Percentiles rank a stretch among this genome's conserved stretches.
Evolutionary conservation across 306 rosid genomes (phyloP).

Genomic region (Fagus sylvatica): DNA sequence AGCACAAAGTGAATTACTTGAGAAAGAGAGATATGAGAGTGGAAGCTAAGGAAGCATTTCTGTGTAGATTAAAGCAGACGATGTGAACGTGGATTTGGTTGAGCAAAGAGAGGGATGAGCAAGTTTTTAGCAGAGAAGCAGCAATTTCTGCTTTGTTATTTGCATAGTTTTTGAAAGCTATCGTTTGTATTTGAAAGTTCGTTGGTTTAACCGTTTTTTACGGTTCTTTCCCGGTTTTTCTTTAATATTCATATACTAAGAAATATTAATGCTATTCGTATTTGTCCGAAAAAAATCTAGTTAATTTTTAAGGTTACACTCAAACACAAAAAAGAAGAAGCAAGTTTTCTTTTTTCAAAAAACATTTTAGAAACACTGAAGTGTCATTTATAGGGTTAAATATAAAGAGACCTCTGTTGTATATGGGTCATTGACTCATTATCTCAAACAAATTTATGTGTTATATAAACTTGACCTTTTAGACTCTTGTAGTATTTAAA

Average conservation of each 20-base stretch:
- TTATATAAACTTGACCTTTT: no score
- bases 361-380: no score
- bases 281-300: no score
- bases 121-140: slow-evolving; percentile 25
- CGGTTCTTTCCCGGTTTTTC: not conserved
- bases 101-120: slow-evolving; percentile 8
- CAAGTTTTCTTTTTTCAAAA: no score
- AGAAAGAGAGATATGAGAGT: slow-evolving; percentile 25
- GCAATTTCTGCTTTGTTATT: slow-evolving; percentile 23
- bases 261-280: no score
- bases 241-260: not conserved
- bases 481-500: no score
- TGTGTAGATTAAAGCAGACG: slow-evolving; percentile 19
- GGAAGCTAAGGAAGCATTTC: slow-evolving; percentile 28
- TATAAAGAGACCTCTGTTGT: no score
- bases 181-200: not conserved
- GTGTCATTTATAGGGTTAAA: no score
- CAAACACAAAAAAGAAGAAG: no score
- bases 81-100: slow-evolving; percentile 32
- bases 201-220: not conserved
- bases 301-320: no score
- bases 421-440: no score
- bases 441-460: no score
- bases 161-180: slow-evolving; percentile 12
- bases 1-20: slow-evolving; percentile 2